phyloP scores from a whole-genome alignment of 768 basidiomycete species.

The Tylopilus balloui region DNA sequence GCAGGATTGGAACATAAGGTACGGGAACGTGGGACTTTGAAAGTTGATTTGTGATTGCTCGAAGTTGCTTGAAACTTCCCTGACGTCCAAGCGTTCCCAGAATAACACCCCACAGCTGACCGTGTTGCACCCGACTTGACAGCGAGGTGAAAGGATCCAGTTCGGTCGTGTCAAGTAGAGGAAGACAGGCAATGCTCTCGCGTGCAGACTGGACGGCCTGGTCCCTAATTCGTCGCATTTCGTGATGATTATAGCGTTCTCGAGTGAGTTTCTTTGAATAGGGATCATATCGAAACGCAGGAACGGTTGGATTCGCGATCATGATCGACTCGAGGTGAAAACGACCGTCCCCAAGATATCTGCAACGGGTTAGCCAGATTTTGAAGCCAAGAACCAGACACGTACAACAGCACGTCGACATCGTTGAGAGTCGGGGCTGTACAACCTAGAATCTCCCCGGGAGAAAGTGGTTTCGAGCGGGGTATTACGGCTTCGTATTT shows the following conservation, averaged over 20 bases:
- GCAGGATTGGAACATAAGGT: constrained; percentile 83
- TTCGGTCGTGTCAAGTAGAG: constrained; percentile 8
- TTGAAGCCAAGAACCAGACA: constrained; percentile 6
- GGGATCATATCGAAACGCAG: constrained; percentile 97
- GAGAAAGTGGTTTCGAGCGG: constrained; percentile 86
- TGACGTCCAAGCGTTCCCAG: constrained; percentile 94
- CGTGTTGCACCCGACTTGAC: constrained; percentile 12
- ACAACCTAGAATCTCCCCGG: constrained; percentile 95
- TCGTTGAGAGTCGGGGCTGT: constrained; percentile 80
- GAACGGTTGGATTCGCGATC: constrained; percentile 95
- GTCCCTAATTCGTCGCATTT: constrained; percentile 76
- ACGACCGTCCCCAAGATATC: constrained; percentile 95
- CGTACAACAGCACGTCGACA: constrained; percentile 90
- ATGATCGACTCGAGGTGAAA: constrained; percentile 99
- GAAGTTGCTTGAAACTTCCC: constrained; percentile 85
- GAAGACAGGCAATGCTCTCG: constrained; percentile 47
- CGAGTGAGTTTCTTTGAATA: constrained; percentile 96
- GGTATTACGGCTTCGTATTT: constrained; percentile 76
- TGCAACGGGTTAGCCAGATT: constrained; percentile 29
- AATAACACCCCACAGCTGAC: constrained; percentile 77
- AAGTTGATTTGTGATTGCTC: constrained; percentile 77
- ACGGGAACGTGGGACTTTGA: constrained; percentile 48
- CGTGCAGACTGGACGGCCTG: constrained; percentile 74
- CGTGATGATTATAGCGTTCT: constrained; percentile 83
- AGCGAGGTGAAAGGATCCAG: constrained; percentile 15